Evolutionary conservation across 2,329 filamentous ascomycete genomes (phyloP).

Genomic region (Arthrinium puccinioides): DNA sequence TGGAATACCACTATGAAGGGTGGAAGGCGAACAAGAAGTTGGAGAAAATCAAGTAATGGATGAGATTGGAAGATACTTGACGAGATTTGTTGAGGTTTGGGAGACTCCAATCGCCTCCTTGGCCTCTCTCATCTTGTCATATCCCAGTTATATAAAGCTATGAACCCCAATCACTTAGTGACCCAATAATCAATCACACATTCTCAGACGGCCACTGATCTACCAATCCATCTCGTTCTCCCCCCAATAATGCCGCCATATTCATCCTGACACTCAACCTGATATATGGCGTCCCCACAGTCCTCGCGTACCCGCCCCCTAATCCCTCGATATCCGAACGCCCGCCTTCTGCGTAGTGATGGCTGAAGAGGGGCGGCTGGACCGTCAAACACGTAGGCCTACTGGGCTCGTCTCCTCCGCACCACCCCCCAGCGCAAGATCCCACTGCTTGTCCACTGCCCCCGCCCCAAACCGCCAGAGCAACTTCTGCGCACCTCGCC

Average conservation of each 20-base stretch:
- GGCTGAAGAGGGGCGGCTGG: constrained; percentile 19
- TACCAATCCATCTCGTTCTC: constrained; percentile 8
- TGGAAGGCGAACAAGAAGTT: too few relatives aligned
- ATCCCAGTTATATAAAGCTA: too few relatives aligned
- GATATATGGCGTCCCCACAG: constrained; percentile 16
- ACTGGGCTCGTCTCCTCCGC: neutral
- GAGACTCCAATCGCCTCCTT: too few relatives aligned
- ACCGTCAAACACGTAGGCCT: constrained; percentile 16
- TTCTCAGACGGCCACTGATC: constrained; percentile 15
- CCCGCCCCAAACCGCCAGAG: constrained; percentile 1
- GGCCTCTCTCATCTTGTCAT: too few relatives aligned
- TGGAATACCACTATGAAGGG: too few relatives aligned
- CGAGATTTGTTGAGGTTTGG: too few relatives aligned
- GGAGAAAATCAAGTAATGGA: too few relatives aligned
- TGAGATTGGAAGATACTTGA: too few relatives aligned
- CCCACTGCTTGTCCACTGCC: constrained; percentile 19
- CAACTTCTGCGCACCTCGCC: constrained; percentile 7
- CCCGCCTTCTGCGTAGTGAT: constrained; percentile 12
- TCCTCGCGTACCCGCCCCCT: constrained; percentile 15
- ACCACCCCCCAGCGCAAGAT: constrained; percentile 14
- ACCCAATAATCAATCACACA: too few relatives aligned
- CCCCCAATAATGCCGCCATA: constrained; percentile 9
- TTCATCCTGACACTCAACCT: constrained; percentile 17
- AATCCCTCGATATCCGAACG: constrained; percentile 16
- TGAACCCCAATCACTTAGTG: too few relatives aligned